These are phyloP conservation scores for Astrothelium macrocarpum DNA, from an alignment of 495 filamentous ascomycete genomes.

Conservation along the genomic window DNA sequence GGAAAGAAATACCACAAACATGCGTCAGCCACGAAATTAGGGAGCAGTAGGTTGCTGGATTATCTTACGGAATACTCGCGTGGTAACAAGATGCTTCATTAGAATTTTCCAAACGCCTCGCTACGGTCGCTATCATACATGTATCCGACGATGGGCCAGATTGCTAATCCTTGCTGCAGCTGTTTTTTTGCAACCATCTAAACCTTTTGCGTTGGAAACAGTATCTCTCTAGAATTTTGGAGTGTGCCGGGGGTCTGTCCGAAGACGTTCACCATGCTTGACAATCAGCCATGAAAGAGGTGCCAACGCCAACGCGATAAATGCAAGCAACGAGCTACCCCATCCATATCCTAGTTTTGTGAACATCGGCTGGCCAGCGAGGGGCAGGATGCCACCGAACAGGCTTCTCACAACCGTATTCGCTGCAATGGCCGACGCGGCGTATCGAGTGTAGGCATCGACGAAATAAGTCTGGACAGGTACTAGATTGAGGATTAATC, in stretches of 20 bases:
- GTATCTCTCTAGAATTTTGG: neutral
- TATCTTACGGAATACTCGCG: neutral
- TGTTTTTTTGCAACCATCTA: neutral
- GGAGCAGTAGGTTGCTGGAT: neutral
- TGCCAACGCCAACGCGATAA: slow-evolving; percentile 7
- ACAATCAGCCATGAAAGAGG: slow-evolving; percentile 9
- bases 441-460: slow-evolving; percentile 64
- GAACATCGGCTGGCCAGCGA: slow-evolving; percentile 13
- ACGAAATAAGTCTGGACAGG: slow-evolving; percentile 65
- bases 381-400: slow-evolving; percentile 11
- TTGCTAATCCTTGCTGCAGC: neutral
- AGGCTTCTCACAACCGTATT: slow-evolving; percentile 40
- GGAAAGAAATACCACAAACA: neutral
- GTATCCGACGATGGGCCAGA: neutral
- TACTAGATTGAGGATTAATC: slow-evolving; percentile 57
- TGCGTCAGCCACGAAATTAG: neutral
- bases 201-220: neutral
- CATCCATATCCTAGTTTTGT: slow-evolving; percentile 8
- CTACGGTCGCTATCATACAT: neutral
- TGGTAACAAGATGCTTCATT: neutral
- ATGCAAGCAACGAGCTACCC: slow-evolving; percentile 11
- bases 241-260: neutral
- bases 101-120: neutral
- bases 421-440: slow-evolving; percentile 63
- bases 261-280: neutral